phyloP scores from a whole-genome alignment of 1,139 yeast genomes.

The Protomyces macrosporus region DNA sequence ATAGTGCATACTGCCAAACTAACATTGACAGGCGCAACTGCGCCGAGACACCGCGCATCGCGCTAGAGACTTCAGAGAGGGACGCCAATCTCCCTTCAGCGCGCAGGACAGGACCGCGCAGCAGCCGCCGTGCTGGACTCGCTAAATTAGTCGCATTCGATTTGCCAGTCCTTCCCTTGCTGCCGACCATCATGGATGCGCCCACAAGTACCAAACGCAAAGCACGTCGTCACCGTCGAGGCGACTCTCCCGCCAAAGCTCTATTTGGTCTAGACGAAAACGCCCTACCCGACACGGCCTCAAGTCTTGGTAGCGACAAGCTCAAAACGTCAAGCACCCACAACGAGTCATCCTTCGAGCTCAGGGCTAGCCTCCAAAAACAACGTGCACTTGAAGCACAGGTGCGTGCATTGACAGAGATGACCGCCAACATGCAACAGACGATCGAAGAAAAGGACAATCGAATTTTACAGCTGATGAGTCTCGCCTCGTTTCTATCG shows the following conservation, averaged over 20 bases:
- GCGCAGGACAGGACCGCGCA: conserved; percentile 1
- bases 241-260: conserved; percentile 7
- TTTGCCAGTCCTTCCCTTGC: not conserved
- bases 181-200: not conserved
- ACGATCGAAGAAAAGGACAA: conserved; percentile 2
- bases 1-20: no score
- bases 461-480: conserved; percentile 1
- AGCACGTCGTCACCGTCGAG: not conserved
- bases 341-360: not conserved
- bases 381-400: not conserved
- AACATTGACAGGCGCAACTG: not conserved
- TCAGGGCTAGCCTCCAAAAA: not conserved
- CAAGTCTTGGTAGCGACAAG: not conserved
- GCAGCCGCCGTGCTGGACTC: not conserved
- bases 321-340: no score
- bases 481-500: conserved; percentile 5
- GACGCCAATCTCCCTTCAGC: not conserved
- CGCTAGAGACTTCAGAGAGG: not conserved
- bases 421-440: not conserved
- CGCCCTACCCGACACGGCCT: not conserved
- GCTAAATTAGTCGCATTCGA: conserved; percentile 11
- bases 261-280: conserved; percentile 6
- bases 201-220: not conserved
- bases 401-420: not conserved
- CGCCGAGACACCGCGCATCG: not conserved